A percentile compares a stretch with the other conserved stretches of the same genome.
Conservation (phyloP, 1,284 basidiomycete species). For the Irpex rosettiformis region DNA sequence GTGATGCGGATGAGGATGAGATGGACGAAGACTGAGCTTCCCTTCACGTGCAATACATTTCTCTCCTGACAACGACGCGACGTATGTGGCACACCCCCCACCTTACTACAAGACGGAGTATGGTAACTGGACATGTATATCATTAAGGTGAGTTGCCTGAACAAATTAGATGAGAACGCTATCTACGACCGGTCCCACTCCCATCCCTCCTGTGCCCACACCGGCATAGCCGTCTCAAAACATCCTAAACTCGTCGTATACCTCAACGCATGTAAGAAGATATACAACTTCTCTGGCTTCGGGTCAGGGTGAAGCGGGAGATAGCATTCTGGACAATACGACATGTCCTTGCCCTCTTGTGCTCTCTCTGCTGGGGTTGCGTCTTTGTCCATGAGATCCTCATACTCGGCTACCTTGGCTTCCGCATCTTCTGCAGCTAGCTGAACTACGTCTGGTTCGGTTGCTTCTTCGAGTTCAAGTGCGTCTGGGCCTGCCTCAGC, state of each 20-base stretch:
- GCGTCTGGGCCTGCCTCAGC: neutral
- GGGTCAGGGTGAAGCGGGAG: slow-evolving; percentile 90
- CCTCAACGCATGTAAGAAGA: slow-evolving; percentile 87
- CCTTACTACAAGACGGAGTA: too few species aligned
- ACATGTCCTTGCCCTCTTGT: slow-evolving; percentile 19
- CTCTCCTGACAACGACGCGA: neutral
- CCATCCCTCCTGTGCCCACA: slow-evolving; percentile 68
- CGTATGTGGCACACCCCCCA: too few species aligned
- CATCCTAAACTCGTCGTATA: slow-evolving; percentile 75
- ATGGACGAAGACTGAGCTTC: slow-evolving; percentile 7
- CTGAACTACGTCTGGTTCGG: slow-evolving; percentile 27
- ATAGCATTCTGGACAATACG: slow-evolving; percentile 85
- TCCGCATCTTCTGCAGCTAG: slow-evolving; percentile 44
- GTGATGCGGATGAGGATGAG: slow-evolving; percentile 13
- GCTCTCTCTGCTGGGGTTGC: neutral
- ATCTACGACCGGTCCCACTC: slow-evolving; percentile 42
- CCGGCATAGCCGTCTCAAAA: slow-evolving; percentile 75
- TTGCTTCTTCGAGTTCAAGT: neutral
- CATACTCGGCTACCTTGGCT: slow-evolving; percentile 31
- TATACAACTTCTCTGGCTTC: slow-evolving; percentile 85
- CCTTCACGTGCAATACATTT: neutral
- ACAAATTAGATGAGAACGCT: too few species aligned
- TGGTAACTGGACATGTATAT: too few species aligned
- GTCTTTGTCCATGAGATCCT: slow-evolving; percentile 1
- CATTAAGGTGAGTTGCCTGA: too few species aligned